A percentile compares a stretch with the other conserved stretches of the same genome.
These are phyloP conservation scores for Salix suchowensis DNA, from an alignment of 345 rosid species.

Conservation along the genomic window DNA sequence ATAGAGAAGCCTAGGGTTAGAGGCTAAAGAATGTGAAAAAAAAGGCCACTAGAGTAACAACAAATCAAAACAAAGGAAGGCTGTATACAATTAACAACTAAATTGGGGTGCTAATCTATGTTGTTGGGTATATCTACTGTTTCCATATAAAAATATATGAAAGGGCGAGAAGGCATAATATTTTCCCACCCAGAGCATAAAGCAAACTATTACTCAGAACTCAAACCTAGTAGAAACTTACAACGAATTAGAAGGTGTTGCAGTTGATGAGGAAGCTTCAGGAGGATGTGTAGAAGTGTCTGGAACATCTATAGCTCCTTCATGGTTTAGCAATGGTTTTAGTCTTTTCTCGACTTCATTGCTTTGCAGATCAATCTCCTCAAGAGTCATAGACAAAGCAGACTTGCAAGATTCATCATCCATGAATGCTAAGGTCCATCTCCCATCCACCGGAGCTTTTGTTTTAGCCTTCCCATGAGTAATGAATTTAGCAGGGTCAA, in stretches of 20 bases:
- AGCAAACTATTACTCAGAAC: conserved; percentile 15
- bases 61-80: conserved; percentile 28
- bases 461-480: conserved; percentile 37
- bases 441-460: conserved; percentile 82
- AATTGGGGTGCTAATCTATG: conserved; percentile 39
- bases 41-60: conserved; percentile 22
- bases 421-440: conserved; percentile 92
- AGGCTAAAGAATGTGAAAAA: conserved; percentile 23
- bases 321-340: conserved; percentile 54
- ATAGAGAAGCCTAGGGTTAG: conserved; percentile 18
- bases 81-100: conserved; percentile 46
- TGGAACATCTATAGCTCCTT: conserved; percentile 35
- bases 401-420: conserved; percentile 69
- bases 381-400: conserved; percentile 60
- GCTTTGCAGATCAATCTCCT: conserved; percentile 61
- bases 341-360: conserved; percentile 71
- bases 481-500: conserved; percentile 51
- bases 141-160: conserved; percentile 29
- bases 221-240: conserved; percentile 20
- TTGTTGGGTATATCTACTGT: conserved; percentile 32
- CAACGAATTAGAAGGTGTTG: conserved; percentile 13
- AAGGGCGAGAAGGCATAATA: conserved; percentile 21
- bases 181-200: conserved; percentile 27
- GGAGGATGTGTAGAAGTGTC: conserved; percentile 8
- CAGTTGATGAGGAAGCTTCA: conserved; percentile 18